Evolutionary conservation across 2,329 filamentous ascomycete genomes (phyloP).

Genomic region (Talaromyces marneffei): DNA sequence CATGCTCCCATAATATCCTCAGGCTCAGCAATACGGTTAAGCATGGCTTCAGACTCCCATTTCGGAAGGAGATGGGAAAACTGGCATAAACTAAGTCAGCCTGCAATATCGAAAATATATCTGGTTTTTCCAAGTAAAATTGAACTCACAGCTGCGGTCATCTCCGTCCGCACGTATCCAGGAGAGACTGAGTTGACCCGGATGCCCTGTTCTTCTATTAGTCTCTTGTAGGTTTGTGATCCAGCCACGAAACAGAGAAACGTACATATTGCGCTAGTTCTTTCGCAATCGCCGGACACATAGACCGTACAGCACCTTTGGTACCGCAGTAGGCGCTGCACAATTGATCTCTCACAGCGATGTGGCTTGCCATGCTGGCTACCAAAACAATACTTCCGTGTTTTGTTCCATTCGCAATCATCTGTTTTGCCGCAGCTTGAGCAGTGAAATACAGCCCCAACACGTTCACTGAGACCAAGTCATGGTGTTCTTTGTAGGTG

Average conservation of each 20-base stretch:
- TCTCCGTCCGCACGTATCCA: slow-evolving; percentile 33
- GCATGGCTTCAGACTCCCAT: slow-evolving; percentile 34
- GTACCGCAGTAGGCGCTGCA: slow-evolving; percentile 46
- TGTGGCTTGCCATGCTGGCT: slow-evolving; percentile 49
- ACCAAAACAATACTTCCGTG: slow-evolving; percentile 51
- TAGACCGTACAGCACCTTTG: slow-evolving; percentile 44
- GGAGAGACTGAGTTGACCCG: slow-evolving; percentile 41
- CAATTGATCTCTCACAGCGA: slow-evolving; percentile 46
- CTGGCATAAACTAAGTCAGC: slow-evolving; percentile 32
- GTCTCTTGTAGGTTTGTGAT: background rate
- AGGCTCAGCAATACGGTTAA: slow-evolving; percentile 28
- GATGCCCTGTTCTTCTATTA: slow-evolving; percentile 28
- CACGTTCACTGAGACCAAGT: slow-evolving; percentile 44
- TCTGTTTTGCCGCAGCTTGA: slow-evolving; percentile 46
- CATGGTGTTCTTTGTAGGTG: slow-evolving; percentile 32
- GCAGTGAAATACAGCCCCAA: slow-evolving; percentile 44
- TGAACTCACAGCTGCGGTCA: slow-evolving; percentile 29
- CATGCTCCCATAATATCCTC: slow-evolving; percentile 38
- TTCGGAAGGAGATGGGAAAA: slow-evolving; percentile 23
- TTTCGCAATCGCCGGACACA: slow-evolving; percentile 45
- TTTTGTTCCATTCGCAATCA: slow-evolving; percentile 48
- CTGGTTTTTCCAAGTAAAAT: background rate
- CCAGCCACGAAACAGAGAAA: background rate
- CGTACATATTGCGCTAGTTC: slow-evolving; percentile 37
- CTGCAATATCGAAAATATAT: background rate